phyloP scores from a whole-genome alignment of 768 basidiomycete genomes.

The Hypsizygus marmoreus region DNA sequence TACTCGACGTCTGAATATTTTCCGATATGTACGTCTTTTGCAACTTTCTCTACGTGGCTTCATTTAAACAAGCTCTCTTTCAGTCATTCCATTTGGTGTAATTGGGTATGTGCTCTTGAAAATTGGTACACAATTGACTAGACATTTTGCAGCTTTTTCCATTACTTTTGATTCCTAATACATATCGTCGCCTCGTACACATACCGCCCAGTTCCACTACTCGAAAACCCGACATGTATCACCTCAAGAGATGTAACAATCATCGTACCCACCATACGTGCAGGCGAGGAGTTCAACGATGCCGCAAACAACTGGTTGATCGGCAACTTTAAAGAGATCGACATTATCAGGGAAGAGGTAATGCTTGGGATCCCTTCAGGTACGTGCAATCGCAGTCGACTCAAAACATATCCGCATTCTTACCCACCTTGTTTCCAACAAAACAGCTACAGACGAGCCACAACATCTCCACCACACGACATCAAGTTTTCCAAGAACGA shows the following conservation, averaged over 20 bases:
- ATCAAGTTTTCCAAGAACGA: constrained; percentile 96
- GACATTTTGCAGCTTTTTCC: constrained; percentile 66
- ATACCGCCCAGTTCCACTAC: constrained; percentile 88
- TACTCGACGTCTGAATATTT: constrained; percentile 92
- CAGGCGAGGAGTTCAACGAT: constrained; percentile 94
- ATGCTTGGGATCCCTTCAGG: constrained; percentile 91
- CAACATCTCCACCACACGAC: constrained; percentile 90
- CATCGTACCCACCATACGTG: constrained; percentile 94
- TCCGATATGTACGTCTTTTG: constrained; percentile 73
- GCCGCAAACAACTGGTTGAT: constrained; percentile 91
- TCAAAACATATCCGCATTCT: constrained; percentile 80
- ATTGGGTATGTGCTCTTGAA: constrained; percentile 60
- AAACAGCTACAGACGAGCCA: constrained; percentile 94
- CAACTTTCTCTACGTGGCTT: background rate
- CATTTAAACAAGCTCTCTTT: constrained; percentile 19
- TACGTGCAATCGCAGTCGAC: constrained; percentile 86
- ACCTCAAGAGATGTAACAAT: constrained; percentile 94
- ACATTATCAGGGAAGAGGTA: constrained; percentile 78
- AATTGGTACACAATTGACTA: background rate
- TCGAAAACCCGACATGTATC: constrained; percentile 87
- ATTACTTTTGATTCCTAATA: constrained; percentile 91
- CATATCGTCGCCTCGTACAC: constrained; percentile 76
- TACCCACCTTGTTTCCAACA: constrained; percentile 91
- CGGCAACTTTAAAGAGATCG: constrained; percentile 82
- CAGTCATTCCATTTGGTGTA: constrained; percentile 90